phyloP scores from a whole-genome alignment of 192 early-diverging fungal genomes.

The Coemansia sp. region DNA sequence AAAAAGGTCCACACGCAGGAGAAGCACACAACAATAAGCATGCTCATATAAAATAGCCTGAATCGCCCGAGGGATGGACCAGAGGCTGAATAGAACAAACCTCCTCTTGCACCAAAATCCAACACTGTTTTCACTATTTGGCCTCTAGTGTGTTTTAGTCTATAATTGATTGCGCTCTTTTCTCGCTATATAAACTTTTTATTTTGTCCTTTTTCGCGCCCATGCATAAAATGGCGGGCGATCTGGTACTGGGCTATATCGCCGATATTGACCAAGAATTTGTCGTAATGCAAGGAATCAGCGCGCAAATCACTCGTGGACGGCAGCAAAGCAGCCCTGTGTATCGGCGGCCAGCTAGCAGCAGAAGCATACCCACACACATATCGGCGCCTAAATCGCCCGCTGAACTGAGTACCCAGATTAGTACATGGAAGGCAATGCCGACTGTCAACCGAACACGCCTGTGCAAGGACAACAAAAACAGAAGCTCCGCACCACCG shows the following conservation, averaged over 20 bases:
- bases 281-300: conserved; percentile 42
- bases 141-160: background rate
- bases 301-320: conserved; percentile 35
- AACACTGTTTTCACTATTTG: background rate
- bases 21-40: conserved; percentile 8
- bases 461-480: conserved; percentile 16
- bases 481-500: conserved; percentile 16
- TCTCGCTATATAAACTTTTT: background rate
- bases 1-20: background rate
- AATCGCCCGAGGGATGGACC: background rate
- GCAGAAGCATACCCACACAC: background rate
- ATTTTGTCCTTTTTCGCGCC: conserved; percentile 4
- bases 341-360: conserved; percentile 4
- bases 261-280: conserved; percentile 40
- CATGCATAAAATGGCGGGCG: conserved; percentile 8
- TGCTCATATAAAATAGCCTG: conserved; percentile 1
- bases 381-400: background rate
- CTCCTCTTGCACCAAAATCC: background rate
- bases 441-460: conserved; percentile 8
- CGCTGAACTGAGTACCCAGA: background rate
- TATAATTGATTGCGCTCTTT: background rate
- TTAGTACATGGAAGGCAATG: background rate
- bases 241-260: conserved; percentile 24
- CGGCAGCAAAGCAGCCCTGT: conserved; percentile 17
- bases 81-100: background rate